Evolutionary conservation across 164 flowering plant species (phyloP).

Genomic region (Vitis riparia): DNA sequence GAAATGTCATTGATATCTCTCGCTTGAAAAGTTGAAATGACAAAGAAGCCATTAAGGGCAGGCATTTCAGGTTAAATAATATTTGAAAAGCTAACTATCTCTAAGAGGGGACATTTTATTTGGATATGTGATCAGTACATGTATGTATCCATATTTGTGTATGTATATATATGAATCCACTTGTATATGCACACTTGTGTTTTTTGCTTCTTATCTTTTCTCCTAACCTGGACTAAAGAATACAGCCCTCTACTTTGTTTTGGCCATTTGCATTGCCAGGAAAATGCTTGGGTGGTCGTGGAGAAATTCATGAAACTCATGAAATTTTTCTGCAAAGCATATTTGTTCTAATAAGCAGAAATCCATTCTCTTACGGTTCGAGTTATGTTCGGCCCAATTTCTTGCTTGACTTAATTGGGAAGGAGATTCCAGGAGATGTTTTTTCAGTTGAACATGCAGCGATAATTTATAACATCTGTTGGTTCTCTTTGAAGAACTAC

Average conservation of each 20-base stretch:
- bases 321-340: slow-evolving; percentile 49
- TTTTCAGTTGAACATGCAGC: slow-evolving; percentile 72
- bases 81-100: too few species aligned
- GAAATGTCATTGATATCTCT: too few species aligned
- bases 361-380: slow-evolving; percentile 20
- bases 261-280: slow-evolving; percentile 34
- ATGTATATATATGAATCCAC: too few species aligned
- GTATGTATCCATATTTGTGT: too few species aligned
- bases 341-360: slow-evolving; percentile 39
- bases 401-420: slow-evolving; percentile 50
- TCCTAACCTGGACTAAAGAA: neutral
- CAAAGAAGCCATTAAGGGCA: too few species aligned
- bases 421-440: slow-evolving; percentile 44
- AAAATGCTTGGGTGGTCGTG: slow-evolving; percentile 42
- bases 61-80: too few species aligned
- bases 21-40: too few species aligned
- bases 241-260: neutral
- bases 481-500: slow-evolving; percentile 50
- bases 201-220: neutral
- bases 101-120: too few species aligned
- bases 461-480: slow-evolving; percentile 58
- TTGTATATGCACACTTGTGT: too few species aligned
- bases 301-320: slow-evolving; percentile 55
- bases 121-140: too few species aligned
- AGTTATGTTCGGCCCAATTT: slow-evolving; percentile 16